These are phyloP conservation scores for Stellera chamaejasme DNA, from an alignment of 345 rosid species.

Conservation along the genomic window DNA sequence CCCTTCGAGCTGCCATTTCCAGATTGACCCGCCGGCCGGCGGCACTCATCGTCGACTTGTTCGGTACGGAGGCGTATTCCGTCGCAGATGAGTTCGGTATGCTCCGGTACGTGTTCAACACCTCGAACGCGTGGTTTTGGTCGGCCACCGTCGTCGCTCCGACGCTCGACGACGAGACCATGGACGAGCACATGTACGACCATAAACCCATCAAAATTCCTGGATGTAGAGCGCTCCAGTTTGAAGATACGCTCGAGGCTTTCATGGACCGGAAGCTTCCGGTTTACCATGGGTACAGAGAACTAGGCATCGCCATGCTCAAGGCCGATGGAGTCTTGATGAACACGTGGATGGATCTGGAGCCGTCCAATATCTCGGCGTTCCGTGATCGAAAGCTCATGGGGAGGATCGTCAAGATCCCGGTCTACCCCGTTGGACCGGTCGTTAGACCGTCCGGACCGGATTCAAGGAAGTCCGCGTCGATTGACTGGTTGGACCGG, in stretches of 20 bases:
- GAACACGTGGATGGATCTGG: conserved; percentile 44
- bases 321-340: conserved; percentile 41
- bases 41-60: conserved; percentile 35
- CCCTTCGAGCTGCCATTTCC: conserved; percentile 15
- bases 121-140: conserved; percentile 43
- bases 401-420: conserved; percentile 7
- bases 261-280: conserved; percentile 3
- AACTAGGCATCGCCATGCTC: conserved; percentile 23
- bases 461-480: background rate
- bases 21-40: conserved; percentile 14
- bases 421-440: conserved; percentile 25
- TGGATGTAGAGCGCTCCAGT: conserved; percentile 33
- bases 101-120: conserved; percentile 29
- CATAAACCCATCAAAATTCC: conserved; percentile 32
- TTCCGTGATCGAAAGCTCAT: conserved; percentile 10
- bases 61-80: conserved; percentile 33
- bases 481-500: conserved; percentile 34
- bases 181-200: conserved; percentile 18
- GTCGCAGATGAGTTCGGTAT: conserved; percentile 42
- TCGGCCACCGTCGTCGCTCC: conserved; percentile 25
- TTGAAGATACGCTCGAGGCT: conserved; percentile 14
- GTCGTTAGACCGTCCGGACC: conserved; percentile 7
- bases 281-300: conserved; percentile 1
- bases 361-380: conserved; percentile 28
- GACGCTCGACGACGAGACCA: conserved; percentile 10